Conservation (phyloP, 75 land plant species). For the Azolla pinnata region DNA sequence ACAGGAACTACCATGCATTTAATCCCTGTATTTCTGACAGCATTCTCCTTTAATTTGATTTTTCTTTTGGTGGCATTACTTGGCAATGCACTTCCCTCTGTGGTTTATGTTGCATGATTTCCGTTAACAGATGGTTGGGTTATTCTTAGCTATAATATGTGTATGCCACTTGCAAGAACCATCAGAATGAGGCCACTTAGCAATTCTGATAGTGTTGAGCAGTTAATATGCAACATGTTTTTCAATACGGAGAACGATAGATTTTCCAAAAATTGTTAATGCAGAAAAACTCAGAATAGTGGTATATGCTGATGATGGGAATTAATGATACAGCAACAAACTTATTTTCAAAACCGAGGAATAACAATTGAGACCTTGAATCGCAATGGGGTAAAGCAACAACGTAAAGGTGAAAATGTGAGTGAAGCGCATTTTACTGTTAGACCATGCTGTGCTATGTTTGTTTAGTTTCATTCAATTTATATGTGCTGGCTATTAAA, state of each 20-base stretch:
- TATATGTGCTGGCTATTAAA: neutral
- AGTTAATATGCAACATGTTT: neutral
- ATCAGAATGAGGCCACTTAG: neutral
- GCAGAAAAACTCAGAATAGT: too few relatives aligned
- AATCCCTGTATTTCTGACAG: too few relatives aligned
- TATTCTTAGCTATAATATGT: neutral
- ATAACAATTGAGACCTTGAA: neutral
- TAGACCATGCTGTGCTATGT: neutral
- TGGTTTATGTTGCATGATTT: too few relatives aligned
- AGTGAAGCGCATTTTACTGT: neutral
- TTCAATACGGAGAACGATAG: neutral
- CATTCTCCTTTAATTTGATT: too few relatives aligned
- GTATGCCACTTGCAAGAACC: neutral
- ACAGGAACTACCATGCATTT: too few relatives aligned
- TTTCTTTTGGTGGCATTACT: too few relatives aligned
- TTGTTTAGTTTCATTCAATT: neutral
- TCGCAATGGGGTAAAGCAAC: slow-evolving; percentile 4
- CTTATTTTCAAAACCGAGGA: neutral
- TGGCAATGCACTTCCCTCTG: too few relatives aligned
- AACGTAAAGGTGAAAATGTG: neutral
- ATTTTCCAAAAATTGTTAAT: neutral
- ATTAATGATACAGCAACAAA: slow-evolving; percentile 1
- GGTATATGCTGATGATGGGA: neutral
- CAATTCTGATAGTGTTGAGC: neutral
- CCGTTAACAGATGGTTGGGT: too few relatives aligned